Percentiles rank a stretch among this genome's conserved stretches.
Conservation (phyloP, 805 yeast species). For the Deakozyma indianensis region DNA sequence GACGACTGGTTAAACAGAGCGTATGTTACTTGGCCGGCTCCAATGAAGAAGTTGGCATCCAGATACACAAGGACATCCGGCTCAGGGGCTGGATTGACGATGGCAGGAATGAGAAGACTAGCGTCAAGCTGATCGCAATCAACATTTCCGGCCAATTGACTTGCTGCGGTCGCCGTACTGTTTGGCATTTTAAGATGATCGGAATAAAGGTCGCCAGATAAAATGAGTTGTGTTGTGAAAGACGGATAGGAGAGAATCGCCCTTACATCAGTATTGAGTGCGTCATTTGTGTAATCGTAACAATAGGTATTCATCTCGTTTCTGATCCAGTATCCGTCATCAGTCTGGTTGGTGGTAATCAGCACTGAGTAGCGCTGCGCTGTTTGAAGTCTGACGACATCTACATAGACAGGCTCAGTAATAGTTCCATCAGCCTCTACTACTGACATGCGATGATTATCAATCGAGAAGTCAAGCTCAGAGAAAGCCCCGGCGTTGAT, state of each 20-base stretch:
- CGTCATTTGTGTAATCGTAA: conserved; percentile 21
- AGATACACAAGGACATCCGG: background rate
- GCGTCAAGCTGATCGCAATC: background rate
- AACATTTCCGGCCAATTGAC: background rate
- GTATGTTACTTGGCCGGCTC: background rate
- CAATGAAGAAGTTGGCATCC: background rate
- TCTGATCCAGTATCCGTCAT: background rate
- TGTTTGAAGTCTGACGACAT: background rate
- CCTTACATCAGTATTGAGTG: conserved; percentile 20
- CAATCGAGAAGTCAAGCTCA: conserved; percentile 19
- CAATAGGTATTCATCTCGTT: conserved; percentile 19
- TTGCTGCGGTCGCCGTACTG: background rate
- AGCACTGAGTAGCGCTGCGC: conserved; percentile 1
- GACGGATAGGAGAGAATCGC: conserved; percentile 23
- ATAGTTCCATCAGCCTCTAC: conserved; percentile 23
- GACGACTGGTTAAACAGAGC: background rate
- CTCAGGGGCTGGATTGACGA: background rate
- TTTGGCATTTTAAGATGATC: background rate
- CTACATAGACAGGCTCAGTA: conserved; percentile 11
- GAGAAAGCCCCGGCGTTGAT: conserved; percentile 23
- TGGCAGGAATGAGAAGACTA: background rate
- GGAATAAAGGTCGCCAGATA: conserved; percentile 14
- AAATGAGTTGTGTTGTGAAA: conserved; percentile 6
- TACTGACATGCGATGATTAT: conserved; percentile 15
- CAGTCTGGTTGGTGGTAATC: background rate